These are phyloP conservation scores for Lachnum nothofagi DNA, from an alignment of 2,329 filamentous ascomycete genomes.

Conservation along the genomic window DNA sequence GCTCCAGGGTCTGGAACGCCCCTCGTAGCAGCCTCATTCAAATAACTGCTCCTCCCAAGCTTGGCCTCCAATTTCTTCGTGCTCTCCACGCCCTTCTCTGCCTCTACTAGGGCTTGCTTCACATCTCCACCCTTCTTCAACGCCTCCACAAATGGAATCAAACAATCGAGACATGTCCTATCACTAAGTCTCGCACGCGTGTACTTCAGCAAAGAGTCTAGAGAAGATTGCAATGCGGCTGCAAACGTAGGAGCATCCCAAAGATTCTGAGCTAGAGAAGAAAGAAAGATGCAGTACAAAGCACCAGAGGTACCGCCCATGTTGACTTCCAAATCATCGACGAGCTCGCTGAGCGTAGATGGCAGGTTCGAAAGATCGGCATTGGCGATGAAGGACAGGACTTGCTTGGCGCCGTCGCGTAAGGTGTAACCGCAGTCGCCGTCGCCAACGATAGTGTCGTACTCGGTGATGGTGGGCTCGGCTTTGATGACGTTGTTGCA, in stretches of 20 bases:
- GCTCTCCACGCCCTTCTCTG: constrained; percentile 42
- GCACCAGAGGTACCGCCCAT: constrained; percentile 34
- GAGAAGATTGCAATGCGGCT: constrained; percentile 18
- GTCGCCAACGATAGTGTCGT: constrained; percentile 38
- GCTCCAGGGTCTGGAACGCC: constrained; percentile 52
- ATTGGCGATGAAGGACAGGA: constrained; percentile 30
- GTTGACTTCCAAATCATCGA: constrained; percentile 27
- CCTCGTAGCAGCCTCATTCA: constrained; percentile 44
- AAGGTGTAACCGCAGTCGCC: constrained; percentile 33
- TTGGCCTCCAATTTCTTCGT: constrained; percentile 52
- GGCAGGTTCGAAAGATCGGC: constrained; percentile 17
- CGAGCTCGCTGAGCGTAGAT: constrained; percentile 21
- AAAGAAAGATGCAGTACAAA: constrained; percentile 31
- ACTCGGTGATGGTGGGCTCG: constrained; percentile 49
- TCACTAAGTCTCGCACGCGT: constrained; percentile 30
- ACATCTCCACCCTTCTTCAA: constrained; percentile 38
- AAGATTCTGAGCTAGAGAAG: constrained; percentile 20
- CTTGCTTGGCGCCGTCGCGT: constrained; percentile 24
- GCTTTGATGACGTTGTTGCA: constrained; percentile 31
- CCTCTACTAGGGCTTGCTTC: constrained; percentile 43
- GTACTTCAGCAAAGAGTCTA: constrained; percentile 25
- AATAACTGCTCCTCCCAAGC: constrained; percentile 49
- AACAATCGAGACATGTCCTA: constrained; percentile 31
- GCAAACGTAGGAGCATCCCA: constrained; percentile 12
- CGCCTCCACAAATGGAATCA: constrained; percentile 32